Evolutionary conservation across 805 yeast genomes (phyloP), one percentile per base, ranked within the genome.

Genomic region (Saccharomyces jurei): DNA sequence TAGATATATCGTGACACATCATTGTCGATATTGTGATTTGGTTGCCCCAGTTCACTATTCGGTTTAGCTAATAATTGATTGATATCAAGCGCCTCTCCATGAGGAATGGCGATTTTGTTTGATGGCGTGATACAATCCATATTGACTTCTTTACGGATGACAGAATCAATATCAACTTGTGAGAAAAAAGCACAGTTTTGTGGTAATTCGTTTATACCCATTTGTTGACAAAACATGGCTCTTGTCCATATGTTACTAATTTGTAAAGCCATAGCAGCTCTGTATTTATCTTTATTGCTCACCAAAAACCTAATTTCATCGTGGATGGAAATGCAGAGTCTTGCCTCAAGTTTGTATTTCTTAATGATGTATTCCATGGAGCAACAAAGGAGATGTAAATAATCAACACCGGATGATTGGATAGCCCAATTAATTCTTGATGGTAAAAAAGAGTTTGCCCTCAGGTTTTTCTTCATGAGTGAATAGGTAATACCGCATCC

Each of bases 331-430:
- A 94, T 76, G 58, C 86, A 75, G 53, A 94, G 74, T 51, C 99
- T 73, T 0, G 96, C 96, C 36, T 86, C 79, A 10, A 95, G 73
- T 3, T 74, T 64, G 69, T 82, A 92, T 57, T 76, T 78, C 44
- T 81, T 77, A 46, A 81, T 75, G 61, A 94, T 74, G 63, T 90
- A 89, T 55, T 89, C 87, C 97, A 95, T 91, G 0, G 96, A 81
- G 4, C 89, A 81, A 50, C 92, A 77, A 56, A 94, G 69, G 46
- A 94, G 68, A 67, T 94, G 99, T 52, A 94, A 75, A 65, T 95
- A 94, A 68, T 94, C 99, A 21, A 95, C 99, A 41, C 99, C 99
- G 1, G 97, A 89, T 25, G 97, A 89, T 69, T 94, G 99, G 66
- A 94, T 94, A 0, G 97, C 89, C 99, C 99, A 94, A 65, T 94